These are phyloP conservation scores for Xylaria sp. DNA, from an alignment of 2,329 filamentous ascomycete genomes.

Conservation along the genomic window DNA sequence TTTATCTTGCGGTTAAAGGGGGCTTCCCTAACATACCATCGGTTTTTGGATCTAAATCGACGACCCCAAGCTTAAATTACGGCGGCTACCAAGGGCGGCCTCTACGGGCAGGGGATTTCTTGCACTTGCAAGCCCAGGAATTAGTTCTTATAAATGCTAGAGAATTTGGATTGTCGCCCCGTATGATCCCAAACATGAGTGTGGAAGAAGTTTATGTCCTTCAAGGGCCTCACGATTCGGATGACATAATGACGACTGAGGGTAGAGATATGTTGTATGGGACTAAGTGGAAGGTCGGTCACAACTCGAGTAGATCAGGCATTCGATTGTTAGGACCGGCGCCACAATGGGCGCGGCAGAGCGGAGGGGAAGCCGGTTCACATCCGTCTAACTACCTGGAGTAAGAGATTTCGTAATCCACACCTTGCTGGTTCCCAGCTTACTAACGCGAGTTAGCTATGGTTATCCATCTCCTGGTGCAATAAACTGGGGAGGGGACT, in stretches of 20 bases:
- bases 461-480: slow-evolving; percentile 49
- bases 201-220: slow-evolving; percentile 49
- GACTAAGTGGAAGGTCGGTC: slow-evolving; percentile 53
- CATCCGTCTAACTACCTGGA: slow-evolving; percentile 55
- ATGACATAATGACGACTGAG: slow-evolving; percentile 53
- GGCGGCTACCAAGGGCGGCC: slow-evolving; percentile 22
- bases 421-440: not conserved
- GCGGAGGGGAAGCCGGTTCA: slow-evolving; percentile 53
- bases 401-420: not conserved
- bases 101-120: slow-evolving; percentile 19
- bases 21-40: slow-evolving; percentile 28
- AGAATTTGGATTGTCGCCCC: slow-evolving; percentile 21
- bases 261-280: slow-evolving; percentile 50
- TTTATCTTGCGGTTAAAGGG: slow-evolving; percentile 29
- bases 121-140: slow-evolving; percentile 5
- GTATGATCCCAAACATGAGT: slow-evolving; percentile 45
- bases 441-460: slow-evolving; percentile 12
- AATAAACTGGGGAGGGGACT: slow-evolving; percentile 58
- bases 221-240: slow-evolving; percentile 55
- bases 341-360: slow-evolving; percentile 53
- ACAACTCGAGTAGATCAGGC: slow-evolving; percentile 56
- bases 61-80: slow-evolving; percentile 19
- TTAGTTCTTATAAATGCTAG: not conserved
- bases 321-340: slow-evolving; percentile 54
- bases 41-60: slow-evolving; percentile 23